Percentiles rank a stretch among this genome's conserved stretches.
Conservation (phyloP, 495 filamentous ascomycete species). For the Astrothelium subdiscretum region DNA sequence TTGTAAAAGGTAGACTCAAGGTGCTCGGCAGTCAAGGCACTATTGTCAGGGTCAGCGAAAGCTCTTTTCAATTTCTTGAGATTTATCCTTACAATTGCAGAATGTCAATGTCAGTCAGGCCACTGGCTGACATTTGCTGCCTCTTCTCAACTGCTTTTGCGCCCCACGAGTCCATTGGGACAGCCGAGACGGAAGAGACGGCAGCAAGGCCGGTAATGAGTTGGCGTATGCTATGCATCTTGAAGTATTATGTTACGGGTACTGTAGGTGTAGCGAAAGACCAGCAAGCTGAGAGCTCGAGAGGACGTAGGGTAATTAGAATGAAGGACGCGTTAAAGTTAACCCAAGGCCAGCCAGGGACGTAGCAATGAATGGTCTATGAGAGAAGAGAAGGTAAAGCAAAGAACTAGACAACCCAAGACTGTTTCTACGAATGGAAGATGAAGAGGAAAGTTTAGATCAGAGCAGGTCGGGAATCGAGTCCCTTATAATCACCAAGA, state of each 20-base stretch:
- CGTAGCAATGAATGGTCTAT: slow-evolving; percentile 3
- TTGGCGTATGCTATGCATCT: slow-evolving; percentile 21
- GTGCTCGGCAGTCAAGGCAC: slow-evolving; percentile 53
- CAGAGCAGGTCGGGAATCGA: neutral
- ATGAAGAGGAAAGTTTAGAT: slow-evolving; percentile 1
- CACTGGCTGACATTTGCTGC: slow-evolving; percentile 29
- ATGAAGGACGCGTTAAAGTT: neutral
- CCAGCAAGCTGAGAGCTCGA: neutral
- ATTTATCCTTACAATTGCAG: slow-evolving; percentile 51
- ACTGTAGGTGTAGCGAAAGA: slow-evolving; percentile 5
- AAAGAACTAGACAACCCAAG: neutral
- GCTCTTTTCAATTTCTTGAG: neutral
- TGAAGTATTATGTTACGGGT: slow-evolving; percentile 5
- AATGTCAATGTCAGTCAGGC: slow-evolving; percentile 52
- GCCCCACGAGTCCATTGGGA: slow-evolving; percentile 5
- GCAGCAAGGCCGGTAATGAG: slow-evolving; percentile 11
- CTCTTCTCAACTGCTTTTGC: neutral
- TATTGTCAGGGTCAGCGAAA: slow-evolving; percentile 21
- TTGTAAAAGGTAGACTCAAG: slow-evolving; percentile 53
- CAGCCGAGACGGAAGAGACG: slow-evolving; percentile 12
- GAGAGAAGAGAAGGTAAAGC: slow-evolving; percentile 2
- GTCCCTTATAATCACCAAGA: neutral
- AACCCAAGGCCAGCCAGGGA: slow-evolving; percentile 1
- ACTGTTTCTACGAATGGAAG: slow-evolving; percentile 2
- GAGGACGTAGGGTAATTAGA: neutral